Conservation (phyloP, 106 monocot genomes). For the Dendrobium nobile region DNA sequence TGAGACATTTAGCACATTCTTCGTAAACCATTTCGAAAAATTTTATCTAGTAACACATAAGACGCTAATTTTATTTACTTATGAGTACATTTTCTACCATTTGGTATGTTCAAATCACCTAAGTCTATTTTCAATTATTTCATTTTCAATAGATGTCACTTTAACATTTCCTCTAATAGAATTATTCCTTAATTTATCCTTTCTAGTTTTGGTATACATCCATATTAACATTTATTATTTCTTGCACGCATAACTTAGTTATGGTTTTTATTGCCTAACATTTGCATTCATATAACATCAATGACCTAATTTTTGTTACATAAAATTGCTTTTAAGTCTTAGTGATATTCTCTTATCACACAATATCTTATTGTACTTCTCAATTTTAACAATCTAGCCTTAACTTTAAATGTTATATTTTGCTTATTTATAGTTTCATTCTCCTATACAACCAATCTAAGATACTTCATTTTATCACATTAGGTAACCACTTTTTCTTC, state of each 20-base stretch:
- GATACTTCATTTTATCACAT: neutral
- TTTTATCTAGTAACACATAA: neutral
- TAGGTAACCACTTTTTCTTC: neutral
- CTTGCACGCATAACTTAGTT: neutral
- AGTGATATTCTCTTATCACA: neutral
- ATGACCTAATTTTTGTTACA: neutral
- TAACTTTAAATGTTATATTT: neutral
- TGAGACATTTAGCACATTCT: neutral
- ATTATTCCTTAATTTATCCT: neutral
- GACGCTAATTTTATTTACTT: neutral
- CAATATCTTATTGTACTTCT: neutral
- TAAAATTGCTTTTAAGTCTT: neutral
- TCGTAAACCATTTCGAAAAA: neutral
- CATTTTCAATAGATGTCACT: too few relatives aligned
- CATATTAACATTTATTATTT: neutral
- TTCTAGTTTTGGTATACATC: neutral
- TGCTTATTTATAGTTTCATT: neutral
- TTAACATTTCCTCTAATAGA: neutral
- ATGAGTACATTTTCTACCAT: neutral
- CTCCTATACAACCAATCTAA: neutral
- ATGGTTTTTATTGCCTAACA: neutral
- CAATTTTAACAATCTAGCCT: neutral
- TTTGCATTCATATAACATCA: neutral
- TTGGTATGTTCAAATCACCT: neutral
- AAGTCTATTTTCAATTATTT: neutral